Base-by-base conservation (phyloP, 306 rosid species). In the Comarum palustre region DNA sequence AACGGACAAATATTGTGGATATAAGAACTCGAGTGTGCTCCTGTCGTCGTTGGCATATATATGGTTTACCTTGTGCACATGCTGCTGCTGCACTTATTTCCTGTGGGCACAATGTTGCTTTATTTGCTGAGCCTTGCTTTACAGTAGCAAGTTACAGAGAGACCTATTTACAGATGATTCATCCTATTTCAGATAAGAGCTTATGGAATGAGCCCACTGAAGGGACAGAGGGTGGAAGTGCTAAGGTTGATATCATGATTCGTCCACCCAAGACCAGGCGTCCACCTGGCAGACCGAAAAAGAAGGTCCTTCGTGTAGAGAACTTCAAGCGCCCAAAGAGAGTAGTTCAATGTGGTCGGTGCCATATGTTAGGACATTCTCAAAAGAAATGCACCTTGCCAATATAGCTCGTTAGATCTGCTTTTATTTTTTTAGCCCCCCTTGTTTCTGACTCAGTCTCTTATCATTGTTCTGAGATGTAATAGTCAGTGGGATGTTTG, bases 11-110 rank as follows among this genome's bases (percentile, higher is more conserved):
- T 78, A 94, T 94, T 57, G 98, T 94, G 73, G 98, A 94, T 73
- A 94, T 94, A 81, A 76, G 87, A 62, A 88, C 85, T 74, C 96
- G 96, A 8, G 88, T 84, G 59, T 94, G 98, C 81, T 94, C 98
- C 5, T 91, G 98, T 84, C 97, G 90, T 29, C 94, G 97, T 1
- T 94, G 98, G 98, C 98, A 94, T 81, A 76, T 94, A 63, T 94
- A 94, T 75, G 98, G 97, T 73, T 82, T 91, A 77, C 98, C 98
- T 70, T 94, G 98, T 80, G 98, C 98, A 38, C 98, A 91, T 78
- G 98, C 98, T 50, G 98, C 98, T 51, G 98, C 98, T 60, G 97
- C 98, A 19, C 92, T 94, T 27, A 85, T 94, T 64, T 94, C 98
- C 75, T 91, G 98, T 52, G 97, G 98, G 58, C 98, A 91, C 73